Base-by-base conservation (phyloP, 2,329 filamentous ascomycete species). In the Pseudogymnoascus sp. region DNA sequence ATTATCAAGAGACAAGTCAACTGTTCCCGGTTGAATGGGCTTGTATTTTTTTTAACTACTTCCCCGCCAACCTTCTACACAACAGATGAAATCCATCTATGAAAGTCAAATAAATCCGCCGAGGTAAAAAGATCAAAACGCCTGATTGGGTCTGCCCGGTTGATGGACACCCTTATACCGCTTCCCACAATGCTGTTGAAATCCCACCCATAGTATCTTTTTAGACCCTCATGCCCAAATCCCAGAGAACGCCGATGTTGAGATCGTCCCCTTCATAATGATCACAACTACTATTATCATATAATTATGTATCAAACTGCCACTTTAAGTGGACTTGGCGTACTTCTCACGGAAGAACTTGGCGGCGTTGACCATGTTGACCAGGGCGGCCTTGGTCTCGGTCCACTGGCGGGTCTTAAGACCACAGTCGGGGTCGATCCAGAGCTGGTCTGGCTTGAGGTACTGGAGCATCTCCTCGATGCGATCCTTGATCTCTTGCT, bases 361-460 rank as follows among this genome's bases (percentile, higher is more conserved):
- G 83, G 95, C 93, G 65, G 95, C 95, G 77, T 93, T 93, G 80
- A 99, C 93, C 91, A 99, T 89, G 88, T 97, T 96, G 82, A 81
- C 82, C 75, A 99, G 82, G 65, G 93, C 91, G 75, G 91, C 91
- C 89, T 97, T 97, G 79, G 93, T 96, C 87, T 99, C 93, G 79
- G 89, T 86, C 93, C 95, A 97, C 83, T 96, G 90, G 73, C 95
- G 90, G 72, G 95, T 99, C 91, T 99, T 99, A 66, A 99, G 87
- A 83, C 95, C 95, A 76, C 95, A 99, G 83, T 99, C 95, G 71
- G 95, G 95, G 85, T 99, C 93, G 82, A 97, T 91, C 95, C 95
- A 99, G 77, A 99, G 91, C 86, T 99, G 95, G 75, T 97, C 92
- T 65, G 93, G 93, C 85, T 92, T 93, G 80, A 97, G 90, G 85